These are phyloP conservation scores for Leishmania mexicana DNA, from an alignment of 208 protist genomes.

Conservation along the genomic window DNA sequence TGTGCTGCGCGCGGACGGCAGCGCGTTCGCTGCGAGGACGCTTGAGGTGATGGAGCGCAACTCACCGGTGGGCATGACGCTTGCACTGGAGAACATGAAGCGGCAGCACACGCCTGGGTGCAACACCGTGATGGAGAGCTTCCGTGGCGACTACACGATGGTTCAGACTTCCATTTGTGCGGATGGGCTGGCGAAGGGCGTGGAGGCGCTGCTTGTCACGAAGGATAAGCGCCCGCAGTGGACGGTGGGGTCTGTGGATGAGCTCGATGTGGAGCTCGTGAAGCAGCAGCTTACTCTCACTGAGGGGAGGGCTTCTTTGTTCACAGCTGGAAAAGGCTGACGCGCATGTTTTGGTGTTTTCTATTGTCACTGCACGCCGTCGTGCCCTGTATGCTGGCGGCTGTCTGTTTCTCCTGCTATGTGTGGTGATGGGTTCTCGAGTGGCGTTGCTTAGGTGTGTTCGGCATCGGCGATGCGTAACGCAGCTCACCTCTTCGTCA, in stretches of 20 bases:
- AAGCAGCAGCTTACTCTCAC: neutral
- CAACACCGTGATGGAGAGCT: slow-evolving; percentile 7
- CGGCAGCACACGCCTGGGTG: slow-evolving; percentile 11
- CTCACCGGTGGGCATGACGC: slow-evolving; percentile 58
- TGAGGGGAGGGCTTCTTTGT: neutral
- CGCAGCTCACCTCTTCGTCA: no score
- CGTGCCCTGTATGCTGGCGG: neutral
- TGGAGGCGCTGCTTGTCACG: slow-evolving; percentile 41
- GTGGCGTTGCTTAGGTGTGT: neutral
- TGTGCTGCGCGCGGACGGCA: slow-evolving; percentile 35
- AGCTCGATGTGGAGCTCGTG: slow-evolving; percentile 29
- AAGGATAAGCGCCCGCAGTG: slow-evolving; percentile 50
- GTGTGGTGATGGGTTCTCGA: no score
- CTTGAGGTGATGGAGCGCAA: slow-evolving; percentile 39
- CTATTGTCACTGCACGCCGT: neutral
- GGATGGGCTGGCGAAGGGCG: slow-evolving; percentile 52
- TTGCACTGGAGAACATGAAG: slow-evolving; percentile 55
- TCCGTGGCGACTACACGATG: slow-evolving; percentile 36
- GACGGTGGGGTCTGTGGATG: slow-evolving; percentile 37
- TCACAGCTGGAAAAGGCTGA: no score
- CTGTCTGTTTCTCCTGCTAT: neutral
- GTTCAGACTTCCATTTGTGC: slow-evolving; percentile 18
- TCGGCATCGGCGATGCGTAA: no score
- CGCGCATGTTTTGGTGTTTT: no score
- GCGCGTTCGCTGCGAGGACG: slow-evolving; percentile 41